Percentiles rank a stretch among this genome's conserved stretches.
phyloP scores from a whole-genome alignment of 495 filamentous ascomycete species.

The Chaetomium fimeti region DNA sequence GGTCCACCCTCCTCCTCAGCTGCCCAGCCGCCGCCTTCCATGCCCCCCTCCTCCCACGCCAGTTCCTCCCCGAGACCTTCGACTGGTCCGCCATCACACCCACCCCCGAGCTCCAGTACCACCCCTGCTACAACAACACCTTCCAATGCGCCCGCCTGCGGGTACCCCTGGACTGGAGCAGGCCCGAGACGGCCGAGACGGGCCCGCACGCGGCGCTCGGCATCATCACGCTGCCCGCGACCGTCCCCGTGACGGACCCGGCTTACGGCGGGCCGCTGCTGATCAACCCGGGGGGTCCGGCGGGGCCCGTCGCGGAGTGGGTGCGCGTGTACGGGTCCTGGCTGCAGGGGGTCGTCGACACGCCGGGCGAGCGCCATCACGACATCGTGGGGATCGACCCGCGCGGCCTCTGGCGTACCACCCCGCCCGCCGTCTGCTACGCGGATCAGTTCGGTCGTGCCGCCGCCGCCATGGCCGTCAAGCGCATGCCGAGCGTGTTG shows the following conservation, averaged over 20 bases:
- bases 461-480: not conserved
- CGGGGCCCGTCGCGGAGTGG: conserved; percentile 40
- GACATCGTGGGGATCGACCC: conserved; percentile 49
- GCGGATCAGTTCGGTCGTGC: conserved; percentile 11
- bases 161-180: conserved; percentile 47
- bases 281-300: conserved; percentile 49
- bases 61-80: conserved; percentile 11
- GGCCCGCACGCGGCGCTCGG: conserved; percentile 31
- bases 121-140: conserved; percentile 38
- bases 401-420: conserved; percentile 43
- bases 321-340: conserved; percentile 21
- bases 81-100: conserved; percentile 32
- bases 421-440: conserved; percentile 44
- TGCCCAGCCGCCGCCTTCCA: not conserved
- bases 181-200: conserved; percentile 19
- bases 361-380: conserved; percentile 29
- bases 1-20: conserved; percentile 12
- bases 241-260: conserved; percentile 28
- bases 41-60: not conserved
- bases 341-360: conserved; percentile 39
- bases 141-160: conserved; percentile 47
- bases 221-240: conserved; percentile 39
- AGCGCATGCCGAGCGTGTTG: conserved; percentile 1
- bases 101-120: conserved; percentile 32
- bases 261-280: conserved; percentile 42